Evolutionary conservation across 768 basidiomycete genomes (phyloP).

Genomic region (Russula earlei): DNA sequence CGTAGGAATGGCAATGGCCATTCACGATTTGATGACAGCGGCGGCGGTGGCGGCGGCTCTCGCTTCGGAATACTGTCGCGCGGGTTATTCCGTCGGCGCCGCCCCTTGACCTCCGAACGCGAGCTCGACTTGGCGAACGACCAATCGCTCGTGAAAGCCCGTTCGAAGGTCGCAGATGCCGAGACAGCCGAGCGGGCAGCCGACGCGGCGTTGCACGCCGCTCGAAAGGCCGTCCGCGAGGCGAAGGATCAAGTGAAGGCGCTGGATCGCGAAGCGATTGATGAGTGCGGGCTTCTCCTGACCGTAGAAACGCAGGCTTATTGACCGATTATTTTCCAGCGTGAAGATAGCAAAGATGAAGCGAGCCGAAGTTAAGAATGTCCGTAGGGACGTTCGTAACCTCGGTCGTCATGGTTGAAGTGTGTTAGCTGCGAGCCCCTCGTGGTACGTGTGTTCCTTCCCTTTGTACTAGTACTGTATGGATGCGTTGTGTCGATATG

Average conservation of each 20-base stretch:
- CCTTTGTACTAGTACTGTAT: too few relatives aligned
- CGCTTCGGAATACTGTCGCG: slow-evolving; percentile 1
- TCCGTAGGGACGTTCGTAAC: slow-evolving; percentile 1
- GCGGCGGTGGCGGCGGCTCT: too few relatives aligned
- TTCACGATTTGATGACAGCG: neutral
- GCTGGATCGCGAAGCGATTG: neutral
- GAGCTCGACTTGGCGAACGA: slow-evolving; percentile 28
- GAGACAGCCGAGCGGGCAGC: neutral
- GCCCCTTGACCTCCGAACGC: slow-evolving; percentile 20
- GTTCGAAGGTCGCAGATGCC: slow-evolving; percentile 29
- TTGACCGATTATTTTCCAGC: neutral
- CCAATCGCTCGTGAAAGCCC: slow-evolving; percentile 31
- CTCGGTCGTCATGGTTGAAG: slow-evolving; percentile 16
- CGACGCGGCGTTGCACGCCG: neutral
- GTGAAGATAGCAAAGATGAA: slow-evolving; percentile 6
- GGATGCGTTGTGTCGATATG: too few relatives aligned
- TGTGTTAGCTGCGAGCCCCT: neutral
- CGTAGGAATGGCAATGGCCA: too few relatives aligned
- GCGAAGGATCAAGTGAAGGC: slow-evolving; percentile 1
- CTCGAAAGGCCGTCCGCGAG: slow-evolving; percentile 6
- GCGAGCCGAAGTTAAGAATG: slow-evolving; percentile 1
- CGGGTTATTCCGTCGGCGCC: slow-evolving; percentile 23
- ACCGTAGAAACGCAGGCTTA: neutral
- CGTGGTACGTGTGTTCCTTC: too few relatives aligned
- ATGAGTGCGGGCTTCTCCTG: neutral